phyloP scores from a whole-genome alignment of 345 rosid species.

The Toxicodendron radicans region DNA sequence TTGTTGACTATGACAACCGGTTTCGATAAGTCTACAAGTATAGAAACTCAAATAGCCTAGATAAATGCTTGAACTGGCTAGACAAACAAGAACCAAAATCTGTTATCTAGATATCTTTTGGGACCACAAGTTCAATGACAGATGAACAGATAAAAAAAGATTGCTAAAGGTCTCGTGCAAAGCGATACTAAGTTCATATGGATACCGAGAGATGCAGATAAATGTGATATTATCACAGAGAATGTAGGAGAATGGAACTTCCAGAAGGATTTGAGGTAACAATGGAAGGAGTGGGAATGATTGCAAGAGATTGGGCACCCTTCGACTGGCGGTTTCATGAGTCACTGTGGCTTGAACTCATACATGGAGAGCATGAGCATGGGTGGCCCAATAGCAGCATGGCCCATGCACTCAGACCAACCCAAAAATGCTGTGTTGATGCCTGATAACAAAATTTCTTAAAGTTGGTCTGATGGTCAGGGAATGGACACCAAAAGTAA shows the following conservation, averaged over 20 bases:
- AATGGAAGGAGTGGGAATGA: background rate
- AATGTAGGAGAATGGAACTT: background rate
- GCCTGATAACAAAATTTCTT: conserved; percentile 4
- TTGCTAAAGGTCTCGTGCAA: conserved; percentile 19
- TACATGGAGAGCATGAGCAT: background rate
- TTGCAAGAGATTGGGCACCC: conserved; percentile 11
- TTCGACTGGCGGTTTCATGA: conserved; percentile 9
- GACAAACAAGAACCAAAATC: conserved; percentile 22
- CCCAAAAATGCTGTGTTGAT: conserved; percentile 1
- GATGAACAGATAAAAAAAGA: conserved; percentile 25
- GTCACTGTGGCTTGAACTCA: conserved; percentile 25
- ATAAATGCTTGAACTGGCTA: conserved; percentile 26
- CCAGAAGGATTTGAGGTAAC: conserved; percentile 1
- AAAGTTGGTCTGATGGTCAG: conserved; percentile 10
- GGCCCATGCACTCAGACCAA: conserved; percentile 23
- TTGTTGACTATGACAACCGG: too few species aligned
- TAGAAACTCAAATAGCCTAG: background rate
- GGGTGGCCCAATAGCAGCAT: conserved; percentile 18
- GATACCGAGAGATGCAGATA: conserved; percentile 18
- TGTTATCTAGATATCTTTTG: conserved; percentile 28
- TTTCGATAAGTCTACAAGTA: background rate
- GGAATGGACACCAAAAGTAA: background rate
- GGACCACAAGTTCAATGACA: conserved; percentile 26
- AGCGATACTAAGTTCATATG: conserved; percentile 16
- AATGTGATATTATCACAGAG: background rate